phyloP scores from a whole-genome alignment of 176 grass and related monocot genomes.

The Bonia amplexicaulis region DNA sequence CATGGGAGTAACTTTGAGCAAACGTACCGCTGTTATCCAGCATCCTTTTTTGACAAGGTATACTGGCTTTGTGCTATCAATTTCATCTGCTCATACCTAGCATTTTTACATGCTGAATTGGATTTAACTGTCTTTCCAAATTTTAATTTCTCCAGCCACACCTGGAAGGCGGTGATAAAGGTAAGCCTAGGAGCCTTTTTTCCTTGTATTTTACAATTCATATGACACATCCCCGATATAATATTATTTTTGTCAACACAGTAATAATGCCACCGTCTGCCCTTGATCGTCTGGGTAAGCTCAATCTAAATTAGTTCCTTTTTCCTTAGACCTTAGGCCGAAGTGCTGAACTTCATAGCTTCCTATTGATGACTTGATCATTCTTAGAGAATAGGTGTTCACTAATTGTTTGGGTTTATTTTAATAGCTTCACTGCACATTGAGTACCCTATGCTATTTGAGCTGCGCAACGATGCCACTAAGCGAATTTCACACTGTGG shows the following conservation, averaged over 20 bases:
- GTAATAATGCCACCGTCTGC: constrained; percentile 90
- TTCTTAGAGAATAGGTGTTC: not conserved
- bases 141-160: constrained; percentile 59
- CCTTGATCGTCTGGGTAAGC: constrained; percentile 83
- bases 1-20: constrained; percentile 69
- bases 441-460: constrained; percentile 91
- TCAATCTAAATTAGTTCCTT: not conserved
- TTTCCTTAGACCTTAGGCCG: not conserved
- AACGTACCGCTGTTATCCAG: constrained; percentile 62
- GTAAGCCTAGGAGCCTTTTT: constrained; percentile 4
- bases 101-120: constrained; percentile 17
- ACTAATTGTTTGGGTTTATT: constrained; percentile 21
- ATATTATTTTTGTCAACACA: constrained; percentile 33
- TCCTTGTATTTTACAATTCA: not conserved
- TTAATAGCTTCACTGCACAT: constrained; percentile 73
- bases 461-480: constrained; percentile 62
- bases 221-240: constrained; percentile 12
- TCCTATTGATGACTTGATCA: constrained; percentile 1
- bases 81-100: constrained; percentile 13
- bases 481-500: constrained; percentile 80
- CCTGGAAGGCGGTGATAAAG: constrained; percentile 80
- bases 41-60: constrained; percentile 94
- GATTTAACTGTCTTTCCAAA: constrained; percentile 14
- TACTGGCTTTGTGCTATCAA: not conserved
- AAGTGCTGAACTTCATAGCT: not conserved